These are phyloP conservation scores for Ziziphus jujuba DNA, from an alignment of 306 rosid genomes.

Conservation along the genomic window DNA sequence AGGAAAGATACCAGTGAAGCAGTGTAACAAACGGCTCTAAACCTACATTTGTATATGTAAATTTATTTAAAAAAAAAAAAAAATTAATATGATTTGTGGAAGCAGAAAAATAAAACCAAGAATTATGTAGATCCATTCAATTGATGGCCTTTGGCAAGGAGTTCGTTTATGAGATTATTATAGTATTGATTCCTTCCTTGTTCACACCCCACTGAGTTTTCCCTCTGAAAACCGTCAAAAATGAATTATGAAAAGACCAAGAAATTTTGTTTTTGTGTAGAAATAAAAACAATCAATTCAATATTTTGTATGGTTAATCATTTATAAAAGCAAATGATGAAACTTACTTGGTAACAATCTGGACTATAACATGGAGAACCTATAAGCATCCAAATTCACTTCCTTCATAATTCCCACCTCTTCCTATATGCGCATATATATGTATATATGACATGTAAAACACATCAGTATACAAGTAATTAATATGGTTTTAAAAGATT, in stretches of 20 bases:
- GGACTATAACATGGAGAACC: constrained; percentile 58
- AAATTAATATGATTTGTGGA: neutral
- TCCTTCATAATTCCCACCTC: constrained; percentile 44
- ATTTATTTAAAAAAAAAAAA: too few species aligned
- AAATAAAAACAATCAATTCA: neutral
- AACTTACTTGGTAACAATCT: constrained; percentile 51
- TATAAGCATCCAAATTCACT: constrained; percentile 45
- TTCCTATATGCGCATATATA: constrained; percentile 39
- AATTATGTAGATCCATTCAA: neutral
- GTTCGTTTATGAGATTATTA: constrained; percentile 39
- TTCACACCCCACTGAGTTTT: constrained; percentile 45
- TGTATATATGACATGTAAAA: too few species aligned
- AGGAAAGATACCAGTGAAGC: constrained; percentile 47
- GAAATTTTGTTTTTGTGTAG: neutral
- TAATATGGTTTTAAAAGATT: too few species aligned
- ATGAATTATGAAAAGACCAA: neutral
- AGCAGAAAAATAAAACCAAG: neutral
- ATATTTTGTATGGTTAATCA: neutral
- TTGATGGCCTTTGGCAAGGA: constrained; percentile 22
- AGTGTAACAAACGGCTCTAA: constrained; percentile 34
- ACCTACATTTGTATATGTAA: constrained; percentile 7
- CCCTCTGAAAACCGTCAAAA: constrained; percentile 28
- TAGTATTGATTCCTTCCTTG: constrained; percentile 44
- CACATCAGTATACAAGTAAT: too few species aligned
- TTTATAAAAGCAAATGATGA: neutral